Percentiles rank a stretch among this genome's conserved stretches.
Evolutionary conservation across 2,329 filamentous ascomycete genomes (phyloP).

Genomic region (Botrytis porri): DNA sequence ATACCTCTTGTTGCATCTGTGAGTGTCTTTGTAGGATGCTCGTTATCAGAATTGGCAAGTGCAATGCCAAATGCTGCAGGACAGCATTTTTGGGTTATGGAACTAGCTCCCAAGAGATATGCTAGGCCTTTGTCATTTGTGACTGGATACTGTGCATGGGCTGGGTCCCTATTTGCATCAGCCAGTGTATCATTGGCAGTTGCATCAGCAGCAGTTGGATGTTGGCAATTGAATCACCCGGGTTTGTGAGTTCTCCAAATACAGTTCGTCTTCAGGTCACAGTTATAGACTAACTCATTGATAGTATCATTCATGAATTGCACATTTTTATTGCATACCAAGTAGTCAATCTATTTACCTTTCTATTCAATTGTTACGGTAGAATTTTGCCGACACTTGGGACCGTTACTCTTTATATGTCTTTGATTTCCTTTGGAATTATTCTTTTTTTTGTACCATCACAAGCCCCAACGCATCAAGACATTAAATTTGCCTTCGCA

Average conservation of each 20-base stretch:
- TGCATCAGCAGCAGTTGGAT: conserved; percentile 14
- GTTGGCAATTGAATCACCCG: conserved; percentile 15
- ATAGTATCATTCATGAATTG: conserved; percentile 5
- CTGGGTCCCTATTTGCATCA: conserved; percentile 16
- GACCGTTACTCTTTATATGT: conserved; percentile 15
- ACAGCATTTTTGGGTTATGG: conserved; percentile 19
- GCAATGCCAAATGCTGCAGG: conserved; percentile 20
- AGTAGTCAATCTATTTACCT: conserved; percentile 13
- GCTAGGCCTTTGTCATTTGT: conserved; percentile 16
- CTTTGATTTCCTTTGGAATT: conserved; percentile 10
- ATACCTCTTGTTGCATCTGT: conserved; percentile 11
- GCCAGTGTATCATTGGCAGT: conserved; percentile 16
- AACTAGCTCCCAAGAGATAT: conserved; percentile 17
- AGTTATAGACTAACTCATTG: background rate
- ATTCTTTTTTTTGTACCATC: conserved; percentile 13
- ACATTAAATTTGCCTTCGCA: conserved; percentile 18
- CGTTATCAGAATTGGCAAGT: conserved; percentile 18
- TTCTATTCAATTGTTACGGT: conserved; percentile 18
- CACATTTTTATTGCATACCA: conserved; percentile 20
- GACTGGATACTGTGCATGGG: conserved; percentile 19
- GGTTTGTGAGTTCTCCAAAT: conserved; percentile 3
- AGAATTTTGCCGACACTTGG: conserved; percentile 14
- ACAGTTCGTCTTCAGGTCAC: background rate
- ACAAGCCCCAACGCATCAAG: conserved; percentile 17
- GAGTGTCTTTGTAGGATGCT: conserved; percentile 13